These are phyloP conservation scores for Lophium mytilinum DNA, from an alignment of 495 filamentous ascomycete genomes.

Conservation along the genomic window DNA sequence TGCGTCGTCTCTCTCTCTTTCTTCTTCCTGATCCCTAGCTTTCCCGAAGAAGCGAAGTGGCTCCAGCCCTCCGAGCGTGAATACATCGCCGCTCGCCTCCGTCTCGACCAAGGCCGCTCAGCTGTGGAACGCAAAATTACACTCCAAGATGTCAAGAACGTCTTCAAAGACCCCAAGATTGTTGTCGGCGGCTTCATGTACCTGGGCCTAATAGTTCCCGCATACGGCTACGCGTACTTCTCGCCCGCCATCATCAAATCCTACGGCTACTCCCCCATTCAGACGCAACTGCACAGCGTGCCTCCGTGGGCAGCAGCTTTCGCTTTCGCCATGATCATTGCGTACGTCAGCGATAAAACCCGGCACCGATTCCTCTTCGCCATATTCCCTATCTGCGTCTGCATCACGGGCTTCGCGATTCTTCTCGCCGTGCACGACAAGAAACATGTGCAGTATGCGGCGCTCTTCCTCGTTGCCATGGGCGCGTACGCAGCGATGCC, in stretches of 20 bases:
- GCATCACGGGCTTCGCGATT: conserved; percentile 35
- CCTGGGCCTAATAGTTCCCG: conserved; percentile 79
- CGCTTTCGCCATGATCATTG: conserved; percentile 34
- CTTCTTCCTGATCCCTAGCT: conserved; percentile 76
- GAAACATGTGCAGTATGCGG: conserved; percentile 30
- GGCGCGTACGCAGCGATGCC: conserved; percentile 59
- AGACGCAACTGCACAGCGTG: conserved; percentile 44
- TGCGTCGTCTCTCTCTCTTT: conserved; percentile 60
- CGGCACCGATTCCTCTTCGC: conserved; percentile 33
- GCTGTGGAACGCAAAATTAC: conserved; percentile 59
- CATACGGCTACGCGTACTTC: conserved; percentile 74
- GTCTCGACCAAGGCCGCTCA: conserved; percentile 61
- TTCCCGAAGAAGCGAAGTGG: conserved; percentile 59
- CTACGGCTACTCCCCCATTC: conserved; percentile 38
- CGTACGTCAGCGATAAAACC: conserved; percentile 29
- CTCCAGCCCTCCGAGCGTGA: conserved; percentile 65
- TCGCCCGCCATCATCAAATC: conserved; percentile 45
- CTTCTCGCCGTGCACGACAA: conserved; percentile 36
- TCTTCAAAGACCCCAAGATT: conserved; percentile 65
- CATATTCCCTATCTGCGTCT: conserved; percentile 37
- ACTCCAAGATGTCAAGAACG: conserved; percentile 52
- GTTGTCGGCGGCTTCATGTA: conserved; percentile 83
- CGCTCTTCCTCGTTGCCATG: conserved; percentile 37
- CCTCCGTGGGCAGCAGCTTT: conserved; percentile 41
- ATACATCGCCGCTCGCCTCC: conserved; percentile 66